Base-by-base conservation (phyloP, 1,139 yeast species). In the Yamadazyma spencermartinsiae region DNA sequence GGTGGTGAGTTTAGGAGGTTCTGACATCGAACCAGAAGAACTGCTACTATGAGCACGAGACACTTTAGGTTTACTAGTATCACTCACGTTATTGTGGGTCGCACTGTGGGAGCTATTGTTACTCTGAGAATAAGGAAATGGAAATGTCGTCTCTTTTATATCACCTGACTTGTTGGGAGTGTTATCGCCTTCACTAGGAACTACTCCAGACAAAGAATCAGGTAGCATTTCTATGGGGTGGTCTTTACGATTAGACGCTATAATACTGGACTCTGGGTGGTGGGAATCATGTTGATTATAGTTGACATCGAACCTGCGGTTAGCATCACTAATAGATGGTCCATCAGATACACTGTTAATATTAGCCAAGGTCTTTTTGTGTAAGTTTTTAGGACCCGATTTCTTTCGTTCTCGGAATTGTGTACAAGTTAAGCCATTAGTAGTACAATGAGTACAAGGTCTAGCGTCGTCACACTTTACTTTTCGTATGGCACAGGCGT, bases 401-500 rank as follows among this genome's bases (percentile, higher is more conserved):
- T 69, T 69, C 51, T 68, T 68, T 21, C 73, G 57, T 39, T 60
- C 61, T 39, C 75, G 48, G 23, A 61, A 49, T 43, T 57, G 59
- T 9, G 75, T 71, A 48, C 76, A 71, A 8, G 56, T 58, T 26
- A 70, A 46, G 32, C 57, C 54, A 48, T 67, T 67, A 27, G 63
- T 52, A 19, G 60, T 52, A 52, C 76, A 71, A 40, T 65, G 71
- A 25, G 50, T 37, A 51, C 76, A 71, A 1, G 75, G 76, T 27
- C 70, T 57, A 28, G 46, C 48, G 19, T 54, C 55, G 39, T 68
- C 74, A 51, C 76, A 71, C 40, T 63, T 63, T 25, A 69, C 70
- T 48, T 71, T 71, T 26, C 75, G 47, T 14, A 67, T 57, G 15
- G 74, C 68, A 52, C 76, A 71, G 6, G 72, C 75, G 46, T 71